Evolutionary conservation across 345 rosid species (phyloP), one percentile per base, ranked within the genome.

Genomic region (Raphanus sativus): DNA sequence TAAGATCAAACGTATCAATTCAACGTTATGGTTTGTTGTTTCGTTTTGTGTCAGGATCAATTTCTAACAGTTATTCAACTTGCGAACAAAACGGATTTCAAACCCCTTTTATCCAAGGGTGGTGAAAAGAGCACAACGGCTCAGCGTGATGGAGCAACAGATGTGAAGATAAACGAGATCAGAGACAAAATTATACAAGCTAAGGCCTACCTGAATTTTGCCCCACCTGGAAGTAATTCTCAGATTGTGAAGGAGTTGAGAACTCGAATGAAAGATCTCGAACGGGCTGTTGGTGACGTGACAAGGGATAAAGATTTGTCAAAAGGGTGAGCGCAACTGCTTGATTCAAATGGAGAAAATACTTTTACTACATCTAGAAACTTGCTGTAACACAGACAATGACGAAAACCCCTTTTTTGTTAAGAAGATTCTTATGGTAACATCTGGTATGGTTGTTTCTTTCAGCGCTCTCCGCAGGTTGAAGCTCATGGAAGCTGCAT

Each of bases 171-270:
- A 68, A 88, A 80, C 72, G 86, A 85, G 87, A 86, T 90, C 81
- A 87, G 86, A 87, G 98, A 94, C 87, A 89, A 87, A 80, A 67
- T 94, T 64, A 81, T 94, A 62, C 88, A 92, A 86, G 97, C 94
- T 70, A 87, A 80, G 81, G 90, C 83, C 64, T 94, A 87, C 88
- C 68, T 90, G 84, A 81, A 62, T 83, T 83, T 87, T 63, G 80
- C 88, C 62, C 91, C 89, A 28, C 81, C 91, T 50, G 90, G 89
- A 26, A 86, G 93, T 75, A 83, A 88, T 78, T 84, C 95, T 62
- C 97, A 86, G 80, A 71, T 88, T 13, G 90, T 86, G 32, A 92
- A 77, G 80, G 97, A 90, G 80, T 83, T 94, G 89, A 87, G 82
- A 83, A 75, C 69, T 32, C 86, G 97, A 73, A 84, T 81, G 45